Evolutionary conservation across 179 eudicot species (phyloP), one percentile per base, ranked within the genome.

Genomic region (Sideroxylon spinosum): DNA sequence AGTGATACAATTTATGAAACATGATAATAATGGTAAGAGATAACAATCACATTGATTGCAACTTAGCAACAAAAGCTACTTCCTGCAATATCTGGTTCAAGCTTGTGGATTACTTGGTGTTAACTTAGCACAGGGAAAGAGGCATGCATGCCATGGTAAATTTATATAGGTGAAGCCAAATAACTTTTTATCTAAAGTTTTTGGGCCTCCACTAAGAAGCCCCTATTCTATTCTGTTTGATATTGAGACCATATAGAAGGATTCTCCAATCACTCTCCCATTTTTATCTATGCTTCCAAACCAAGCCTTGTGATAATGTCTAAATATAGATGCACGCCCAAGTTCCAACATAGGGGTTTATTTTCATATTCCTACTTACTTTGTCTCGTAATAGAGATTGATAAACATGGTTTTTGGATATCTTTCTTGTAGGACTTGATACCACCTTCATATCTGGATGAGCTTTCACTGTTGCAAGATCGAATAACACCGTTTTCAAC

Each of bases 381-480:
- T 57, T 71, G 6, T 61, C 4, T 19, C 23, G n/a, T 59, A 8
- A 26, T 11, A 25, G 44, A 26, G 4, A 16, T 29, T 70, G 11
- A 37, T 20, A 12, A 11, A 16, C 48, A 44, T 10, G 6, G 23
- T 25, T 57, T 46, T 59, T 32, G 32, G 23, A 75, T 49, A 49
- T 73, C 75, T 50, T 68, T 22, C 72, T 69, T 78, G 49, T 80
- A 95, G 99, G 99, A 95, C 84, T 87, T 95, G 81, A 86, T 95
- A 83, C 97, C 99, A 67, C 99, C 98, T 73, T 79, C 91, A 46
- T 95, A 90, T 78, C 83, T 91, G 80, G 92, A 93, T 71, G 98
- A 93, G 88, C 94, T 95, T 50, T 89, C 99, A 64, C 71, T 91
- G 68, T 82, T 95, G 84, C 99, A 95, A 93, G 99, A 95, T 78